Conservation (phyloP, 768 basidiomycete species). For the Cystobasidium ongulense region DNA sequence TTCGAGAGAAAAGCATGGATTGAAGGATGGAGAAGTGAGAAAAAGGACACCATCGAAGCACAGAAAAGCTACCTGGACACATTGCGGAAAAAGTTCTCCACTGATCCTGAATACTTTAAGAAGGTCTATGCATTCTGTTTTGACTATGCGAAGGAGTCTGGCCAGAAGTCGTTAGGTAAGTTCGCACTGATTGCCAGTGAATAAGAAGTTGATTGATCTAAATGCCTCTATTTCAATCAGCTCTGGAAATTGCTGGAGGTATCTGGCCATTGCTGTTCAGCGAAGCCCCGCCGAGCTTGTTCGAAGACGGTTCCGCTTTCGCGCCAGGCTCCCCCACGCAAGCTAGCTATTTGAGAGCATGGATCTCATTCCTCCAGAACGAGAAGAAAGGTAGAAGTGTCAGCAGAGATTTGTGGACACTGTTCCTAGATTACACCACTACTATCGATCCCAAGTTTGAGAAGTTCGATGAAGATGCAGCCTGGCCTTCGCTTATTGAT, state of each 20-base stretch:
- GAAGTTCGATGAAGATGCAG: slow-evolving; percentile 68
- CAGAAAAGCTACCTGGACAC: slow-evolving; percentile 57
- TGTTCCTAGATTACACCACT: slow-evolving; percentile 48
- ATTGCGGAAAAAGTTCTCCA: slow-evolving; percentile 57
- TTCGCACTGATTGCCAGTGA: slow-evolving; percentile 30
- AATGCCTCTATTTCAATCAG: slow-evolving; percentile 8
- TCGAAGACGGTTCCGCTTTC: slow-evolving; percentile 7
- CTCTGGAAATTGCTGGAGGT: slow-evolving; percentile 18
- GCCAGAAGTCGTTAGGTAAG: slow-evolving; percentile 71
- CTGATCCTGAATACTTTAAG: slow-evolving; percentile 62
- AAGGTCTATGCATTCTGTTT: slow-evolving; percentile 74
- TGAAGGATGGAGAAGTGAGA: slow-evolving; percentile 77
- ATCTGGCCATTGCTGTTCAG: slow-evolving; percentile 22
- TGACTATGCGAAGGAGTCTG: slow-evolving; percentile 64
- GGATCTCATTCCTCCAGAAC: slow-evolving; percentile 64
- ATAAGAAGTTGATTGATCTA: not conserved
- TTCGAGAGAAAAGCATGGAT: slow-evolving; percentile 67
- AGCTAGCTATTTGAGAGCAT: slow-evolving; percentile 1
- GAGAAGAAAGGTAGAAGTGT: slow-evolving; percentile 32
- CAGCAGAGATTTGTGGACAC: slow-evolving; percentile 38
- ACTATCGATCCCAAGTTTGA: slow-evolving; percentile 64
- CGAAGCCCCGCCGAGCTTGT: not conserved
- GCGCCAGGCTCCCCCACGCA: not conserved
- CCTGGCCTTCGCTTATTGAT: slow-evolving; percentile 81
- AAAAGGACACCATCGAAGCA: slow-evolving; percentile 58